phyloP scores from a whole-genome alignment of 345 rosid genomes.

The Boechera retrofracta region DNA sequence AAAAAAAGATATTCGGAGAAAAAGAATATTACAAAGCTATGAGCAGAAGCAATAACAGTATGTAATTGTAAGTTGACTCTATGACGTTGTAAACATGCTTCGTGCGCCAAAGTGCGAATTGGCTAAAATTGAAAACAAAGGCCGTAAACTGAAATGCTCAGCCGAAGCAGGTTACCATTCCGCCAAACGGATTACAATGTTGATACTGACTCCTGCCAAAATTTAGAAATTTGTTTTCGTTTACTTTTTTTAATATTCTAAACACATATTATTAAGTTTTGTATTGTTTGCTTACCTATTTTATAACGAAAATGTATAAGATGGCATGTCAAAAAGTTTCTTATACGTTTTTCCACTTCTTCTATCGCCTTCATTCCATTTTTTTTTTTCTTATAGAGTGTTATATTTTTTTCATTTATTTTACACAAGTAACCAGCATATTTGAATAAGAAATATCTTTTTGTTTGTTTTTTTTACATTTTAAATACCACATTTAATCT shows the following conservation, averaged over 20 bases:
- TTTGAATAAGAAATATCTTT: too few relatives aligned
- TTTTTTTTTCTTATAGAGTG: too few relatives aligned
- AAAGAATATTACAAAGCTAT: not conserved
- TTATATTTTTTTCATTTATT: too few relatives aligned
- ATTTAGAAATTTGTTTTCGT: not conserved
- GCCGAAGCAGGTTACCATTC: not conserved
- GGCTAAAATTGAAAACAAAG: constrained; percentile 3
- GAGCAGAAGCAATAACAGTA: not conserved
- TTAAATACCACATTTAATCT: not conserved
- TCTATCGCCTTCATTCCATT: too few relatives aligned
- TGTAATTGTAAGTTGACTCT: not conserved
- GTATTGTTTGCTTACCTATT: too few relatives aligned
- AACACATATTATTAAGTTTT: too few relatives aligned
- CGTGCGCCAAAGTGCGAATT: not conserved
- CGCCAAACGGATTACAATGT: not conserved
- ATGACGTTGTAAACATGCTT: not conserved
- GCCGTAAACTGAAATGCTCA: too few relatives aligned
- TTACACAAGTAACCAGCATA: too few relatives aligned
- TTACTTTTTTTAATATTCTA: too few relatives aligned
- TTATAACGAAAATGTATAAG: too few relatives aligned
- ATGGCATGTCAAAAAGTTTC: too few relatives aligned
- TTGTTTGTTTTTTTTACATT: not conserved
- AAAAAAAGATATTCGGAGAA: not conserved
- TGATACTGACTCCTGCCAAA: not conserved
- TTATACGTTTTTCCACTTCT: too few relatives aligned